phyloP scores from a whole-genome alignment of 2,329 filamentous ascomycete genomes.

The Cadophora sp. region DNA sequence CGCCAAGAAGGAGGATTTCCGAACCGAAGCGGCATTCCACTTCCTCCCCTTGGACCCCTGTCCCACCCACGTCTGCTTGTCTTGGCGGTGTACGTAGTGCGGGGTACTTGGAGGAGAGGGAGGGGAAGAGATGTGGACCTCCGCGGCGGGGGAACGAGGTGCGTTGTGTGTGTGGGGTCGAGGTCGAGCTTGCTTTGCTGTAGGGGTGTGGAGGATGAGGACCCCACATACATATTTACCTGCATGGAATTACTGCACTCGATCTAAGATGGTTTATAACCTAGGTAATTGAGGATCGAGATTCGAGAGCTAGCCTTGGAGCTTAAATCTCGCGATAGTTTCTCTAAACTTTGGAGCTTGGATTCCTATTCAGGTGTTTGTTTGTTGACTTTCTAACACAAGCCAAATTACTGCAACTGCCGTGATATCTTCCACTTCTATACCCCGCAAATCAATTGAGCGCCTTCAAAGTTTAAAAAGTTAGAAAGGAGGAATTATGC shows the following conservation, averaged over 20 bases:
- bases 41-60: neutral
- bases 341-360: neutral
- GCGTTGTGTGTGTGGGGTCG: neutral
- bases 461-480: neutral
- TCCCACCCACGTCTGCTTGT: too few relatives aligned
- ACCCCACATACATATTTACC: neutral
- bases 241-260: neutral
- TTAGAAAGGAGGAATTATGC: neutral
- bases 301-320: neutral
- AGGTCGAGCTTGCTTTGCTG: neutral
- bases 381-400: neutral
- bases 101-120: neutral
- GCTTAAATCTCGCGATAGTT: neutral
- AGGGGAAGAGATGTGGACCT: neutral
- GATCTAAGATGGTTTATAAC: neutral
- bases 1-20: conserved; percentile 7
- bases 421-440: too few relatives aligned
- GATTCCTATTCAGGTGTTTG: neutral
- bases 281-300: too few relatives aligned
- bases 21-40: neutral
- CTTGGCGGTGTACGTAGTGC: neutral
- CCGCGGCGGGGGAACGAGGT: too few relatives aligned
- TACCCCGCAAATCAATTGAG: neutral
- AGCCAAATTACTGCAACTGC: neutral
- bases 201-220: neutral